Base-by-base conservation (phyloP, 257 asterid genomes). In the Avicennia marina region DNA sequence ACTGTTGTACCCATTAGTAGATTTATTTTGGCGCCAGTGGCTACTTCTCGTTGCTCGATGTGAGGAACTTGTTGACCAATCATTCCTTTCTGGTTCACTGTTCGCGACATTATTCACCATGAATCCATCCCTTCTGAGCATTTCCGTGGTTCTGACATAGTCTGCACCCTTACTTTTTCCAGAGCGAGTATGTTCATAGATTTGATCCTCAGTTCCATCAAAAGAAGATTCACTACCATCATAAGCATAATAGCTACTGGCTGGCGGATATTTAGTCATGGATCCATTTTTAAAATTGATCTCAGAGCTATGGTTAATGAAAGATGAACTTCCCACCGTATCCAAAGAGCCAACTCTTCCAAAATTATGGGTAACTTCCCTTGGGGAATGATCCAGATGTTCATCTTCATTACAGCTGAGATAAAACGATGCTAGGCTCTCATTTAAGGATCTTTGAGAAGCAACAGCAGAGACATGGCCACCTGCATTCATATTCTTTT, bases 141-240 rank as follows among this genome's bases (percentile, higher is more conserved):
- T 33, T 49, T 70, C 80, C 50, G 43, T 39, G 49, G 70, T 15
- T 38, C 72, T 53, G 41, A 27, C 27, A 47, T 45, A 36, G 48
- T 43, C 66, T 16, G 70, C 56, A 38, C 47, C 72, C 72, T 65
- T 68, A 13, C 31, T 60, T 67, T 58, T 78, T 68, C 80, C 72
- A 18, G 61, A 38, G 47, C 72, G 74, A 47, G 40, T 33, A 38
- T 56, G 78, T 57, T 69, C 56, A 25, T 45, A 44, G 51, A 56
- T 21, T 61, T 67, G 70, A 66, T 72, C 81, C 58, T 77, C 71
- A 2, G 44, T 67, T 67, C 75, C 95, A 61, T 89, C 95, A 32
- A 47, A 78, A 43, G 95, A 88, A 56, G 94, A 85, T 64, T 69
- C 81, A 33, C 94, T 84, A 51, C 84, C 93, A 65, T 79, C 87